Evolutionary conservation across 768 basidiomycete genomes (phyloP).

Genomic region (Suillus lakei): DNA sequence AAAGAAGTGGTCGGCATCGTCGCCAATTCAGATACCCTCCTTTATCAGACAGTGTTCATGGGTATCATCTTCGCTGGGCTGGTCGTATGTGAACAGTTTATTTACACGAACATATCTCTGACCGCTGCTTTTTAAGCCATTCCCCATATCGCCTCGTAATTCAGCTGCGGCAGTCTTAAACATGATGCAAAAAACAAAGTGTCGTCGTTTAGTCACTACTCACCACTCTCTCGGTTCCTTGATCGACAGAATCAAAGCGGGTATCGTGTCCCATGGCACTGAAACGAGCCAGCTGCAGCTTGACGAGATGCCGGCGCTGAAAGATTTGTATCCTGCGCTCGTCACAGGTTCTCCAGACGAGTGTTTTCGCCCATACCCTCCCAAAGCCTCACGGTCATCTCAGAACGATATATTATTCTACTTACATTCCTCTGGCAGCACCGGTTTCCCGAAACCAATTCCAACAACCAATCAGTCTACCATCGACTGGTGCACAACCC

Average conservation of each 20-base stretch:
- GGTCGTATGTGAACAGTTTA: constrained; percentile 30
- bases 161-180: constrained; percentile 43
- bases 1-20: constrained; percentile 29
- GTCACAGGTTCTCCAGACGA: constrained; percentile 34
- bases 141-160: constrained; percentile 46
- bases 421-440: constrained; percentile 56
- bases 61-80: constrained; percentile 48
- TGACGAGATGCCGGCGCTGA: constrained; percentile 24
- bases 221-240: constrained; percentile 22
- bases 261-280: constrained; percentile 5
- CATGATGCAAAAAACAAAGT: constrained; percentile 28
- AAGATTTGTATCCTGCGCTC: constrained; percentile 45
- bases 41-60: constrained; percentile 36
- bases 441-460: constrained; percentile 55
- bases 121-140: constrained; percentile 31
- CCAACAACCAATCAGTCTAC: constrained; percentile 38
- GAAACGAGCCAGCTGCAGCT: constrained; percentile 11
- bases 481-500: constrained; percentile 38
- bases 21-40: constrained; percentile 37
- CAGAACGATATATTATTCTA: constrained; percentile 45
- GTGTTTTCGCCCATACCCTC: constrained; percentile 23
- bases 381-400: constrained; percentile 16
- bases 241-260: constrained; percentile 12
- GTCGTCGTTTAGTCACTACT: constrained; percentile 24
- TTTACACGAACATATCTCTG: constrained; percentile 30